Conservation (phyloP, 805 yeast species). For the Wickerhamomyces ciferrii region DNA sequence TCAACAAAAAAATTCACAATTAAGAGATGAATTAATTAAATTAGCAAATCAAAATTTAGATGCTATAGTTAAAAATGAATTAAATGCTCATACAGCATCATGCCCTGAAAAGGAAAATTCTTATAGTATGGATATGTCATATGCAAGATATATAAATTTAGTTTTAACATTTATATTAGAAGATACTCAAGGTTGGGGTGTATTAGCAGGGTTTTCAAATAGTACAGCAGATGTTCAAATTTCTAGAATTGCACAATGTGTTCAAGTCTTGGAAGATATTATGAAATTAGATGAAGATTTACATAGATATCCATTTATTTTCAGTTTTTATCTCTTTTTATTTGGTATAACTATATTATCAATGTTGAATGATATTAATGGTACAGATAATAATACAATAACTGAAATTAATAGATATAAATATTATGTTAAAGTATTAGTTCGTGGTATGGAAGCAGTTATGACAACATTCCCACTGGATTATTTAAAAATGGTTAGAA, state of each 20-base stretch:
- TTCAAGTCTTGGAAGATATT: slow-evolving; percentile 14
- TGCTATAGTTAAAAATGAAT: slow-evolving; percentile 11
- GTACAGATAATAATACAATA: slow-evolving; percentile 10
- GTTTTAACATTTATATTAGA: slow-evolving; percentile 14
- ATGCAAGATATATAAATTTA: slow-evolving; percentile 17
- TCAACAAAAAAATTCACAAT: background rate
- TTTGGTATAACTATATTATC: slow-evolving; percentile 16
- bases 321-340: slow-evolving; percentile 17
- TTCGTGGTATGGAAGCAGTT: slow-evolving; percentile 20
- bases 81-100: slow-evolving; percentile 6
- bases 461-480: slow-evolving; percentile 23
- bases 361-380: slow-evolving; percentile 13
- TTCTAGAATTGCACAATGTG: slow-evolving; percentile 9
- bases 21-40: slow-evolving; percentile 13
- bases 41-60: slow-evolving; percentile 12
- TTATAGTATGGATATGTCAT: slow-evolving; percentile 11
- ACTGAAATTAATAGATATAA: slow-evolving; percentile 17
- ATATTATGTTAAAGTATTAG: slow-evolving; percentile 16
- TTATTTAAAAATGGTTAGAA: slow-evolving; percentile 21
- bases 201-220: slow-evolving; percentile 10
- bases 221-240: slow-evolving; percentile 12
- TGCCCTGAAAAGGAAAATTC: slow-evolving; percentile 10
- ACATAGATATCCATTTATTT: slow-evolving; percentile 15
- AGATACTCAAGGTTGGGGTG: slow-evolving; percentile 8
- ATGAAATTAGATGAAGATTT: slow-evolving; percentile 13